phyloP scores from a whole-genome alignment of 148 eudicot species.

The Persicaria tinctoria region DNA sequence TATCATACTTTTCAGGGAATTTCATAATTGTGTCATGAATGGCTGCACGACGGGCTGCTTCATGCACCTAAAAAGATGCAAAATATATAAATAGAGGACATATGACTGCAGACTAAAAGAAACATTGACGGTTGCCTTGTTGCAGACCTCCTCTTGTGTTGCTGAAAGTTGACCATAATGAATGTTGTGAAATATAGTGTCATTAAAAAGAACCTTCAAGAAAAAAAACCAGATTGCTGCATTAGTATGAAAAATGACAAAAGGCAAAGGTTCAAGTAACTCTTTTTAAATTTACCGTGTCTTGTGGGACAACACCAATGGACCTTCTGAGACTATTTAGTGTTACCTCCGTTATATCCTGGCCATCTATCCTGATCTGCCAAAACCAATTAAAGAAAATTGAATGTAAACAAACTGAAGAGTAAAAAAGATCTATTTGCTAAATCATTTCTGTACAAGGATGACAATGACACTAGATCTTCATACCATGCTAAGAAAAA shows the following conservation, averaged over 20 bases:
- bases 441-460: neutral
- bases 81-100: neutral
- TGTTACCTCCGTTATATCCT: conserved; percentile 65
- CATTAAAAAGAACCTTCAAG: conserved; percentile 81
- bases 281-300: conserved; percentile 37
- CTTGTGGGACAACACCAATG: conserved; percentile 93
- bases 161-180: conserved; percentile 71
- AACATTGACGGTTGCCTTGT: neutral
- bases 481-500: neutral
- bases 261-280: neutral
- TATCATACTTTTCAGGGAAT: conserved; percentile 77
- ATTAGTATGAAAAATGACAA: neutral
- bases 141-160: conserved; percentile 58
- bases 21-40: conserved; percentile 94
- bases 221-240: neutral
- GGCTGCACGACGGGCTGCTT: conserved; percentile 74
- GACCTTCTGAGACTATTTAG: conserved; percentile 72
- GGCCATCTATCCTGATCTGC: conserved; percentile 85
- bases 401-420: neutral
- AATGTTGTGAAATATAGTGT: conserved; percentile 83
- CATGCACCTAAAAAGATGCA: conserved; percentile 51
- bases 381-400: conserved; percentile 4
- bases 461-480: neutral
- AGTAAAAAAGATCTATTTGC: neutral
- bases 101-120: neutral